These are phyloP conservation scores for Aureobasidium sp. DNA, from an alignment of 2,329 filamentous ascomycete genomes.

Conservation along the genomic window DNA sequence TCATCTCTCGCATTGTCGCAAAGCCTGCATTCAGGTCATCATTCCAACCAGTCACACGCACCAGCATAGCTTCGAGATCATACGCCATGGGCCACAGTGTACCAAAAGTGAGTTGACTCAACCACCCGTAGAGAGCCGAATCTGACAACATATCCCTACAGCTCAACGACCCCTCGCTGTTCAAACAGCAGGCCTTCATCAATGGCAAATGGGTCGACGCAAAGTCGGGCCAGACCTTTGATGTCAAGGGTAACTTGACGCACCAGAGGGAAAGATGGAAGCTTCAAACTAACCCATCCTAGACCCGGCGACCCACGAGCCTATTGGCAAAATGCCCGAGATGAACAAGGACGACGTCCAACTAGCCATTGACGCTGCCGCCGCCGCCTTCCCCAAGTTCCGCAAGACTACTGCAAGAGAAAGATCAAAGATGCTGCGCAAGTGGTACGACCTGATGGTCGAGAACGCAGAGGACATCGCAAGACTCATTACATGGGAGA, in stretches of 20 bases:
- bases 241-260: slow-evolving; percentile 65
- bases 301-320: slow-evolving; percentile 86
- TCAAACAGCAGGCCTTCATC: slow-evolving; percentile 88
- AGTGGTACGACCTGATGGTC: slow-evolving; percentile 84
- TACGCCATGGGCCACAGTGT: slow-evolving; percentile 51
- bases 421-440: slow-evolving; percentile 76
- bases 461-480: slow-evolving; percentile 85
- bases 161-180: slow-evolving; percentile 64
- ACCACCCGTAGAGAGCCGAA: neutral
- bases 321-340: slow-evolving; percentile 88
- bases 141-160: slow-evolving; percentile 25
- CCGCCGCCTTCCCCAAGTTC: slow-evolving; percentile 77
- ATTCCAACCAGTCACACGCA: slow-evolving; percentile 32
- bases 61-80: slow-evolving; percentile 39
- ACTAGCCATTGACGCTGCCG: slow-evolving; percentile 85
- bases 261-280: neutral
- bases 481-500: slow-evolving; percentile 88
- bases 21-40: slow-evolving; percentile 21
- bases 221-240: slow-evolving; percentile 90
- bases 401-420: slow-evolving; percentile 77
- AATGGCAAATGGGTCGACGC: slow-evolving; percentile 94
- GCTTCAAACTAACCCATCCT: slow-evolving; percentile 4
- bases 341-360: slow-evolving; percentile 83
- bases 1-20: slow-evolving; percentile 15
- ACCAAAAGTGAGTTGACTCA: slow-evolving; percentile 38